Base-by-base conservation (phyloP, 2,329 filamentous ascomycete species). In the Phialemonium atrogriseum region DNA sequence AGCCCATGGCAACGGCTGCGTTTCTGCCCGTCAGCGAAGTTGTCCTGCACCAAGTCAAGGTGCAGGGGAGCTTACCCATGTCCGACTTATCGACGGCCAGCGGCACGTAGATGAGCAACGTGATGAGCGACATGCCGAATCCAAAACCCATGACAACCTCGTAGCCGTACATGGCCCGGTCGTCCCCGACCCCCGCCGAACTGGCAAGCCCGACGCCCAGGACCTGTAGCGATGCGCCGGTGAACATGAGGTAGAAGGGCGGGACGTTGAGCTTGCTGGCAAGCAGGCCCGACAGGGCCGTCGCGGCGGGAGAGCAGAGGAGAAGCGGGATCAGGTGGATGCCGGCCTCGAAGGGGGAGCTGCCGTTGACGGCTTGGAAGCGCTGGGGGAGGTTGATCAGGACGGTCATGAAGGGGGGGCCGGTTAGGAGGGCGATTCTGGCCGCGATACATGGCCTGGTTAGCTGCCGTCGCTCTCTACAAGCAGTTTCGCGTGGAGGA, bases 371-470 rank as follows among this genome's bases (percentile, higher is more conserved):
- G 3, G 48, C 47, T 31, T 60, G 58, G 17, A 49, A 48, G 19
- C 52, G 40, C 36, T 61, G 57, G 3, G 56, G 57, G 11, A 56
- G 46, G 33, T 52, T 55, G 43, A 62, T 48, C 18, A 56, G 28
- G 8, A 50, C 43, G 4, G 51, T 45, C 43, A 54, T 51, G 37
- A 58, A 60, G 5, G 50, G 52, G 12, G 49, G 48, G 4, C 50
- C 56, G 9, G 46, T 52, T 28, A 55, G 40, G 36, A 55, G 52
- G 15, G 41, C 46, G 24, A 42, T 42, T 19, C 51, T 54, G 26
- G 13, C 7, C 3, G 10, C 15, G 14, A 11, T 7, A 7, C 14
- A 29, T 27, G 31, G 10, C 29, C 44, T 24, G 39, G 33, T 32
- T n/a, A 32, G 7, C 20, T 22, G n/a, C 20, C 15, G 15, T n/a